Evolutionary conservation across 1,284 basidiomycete species (phyloP).

Genomic region (Coriolopsis trogii): DNA sequence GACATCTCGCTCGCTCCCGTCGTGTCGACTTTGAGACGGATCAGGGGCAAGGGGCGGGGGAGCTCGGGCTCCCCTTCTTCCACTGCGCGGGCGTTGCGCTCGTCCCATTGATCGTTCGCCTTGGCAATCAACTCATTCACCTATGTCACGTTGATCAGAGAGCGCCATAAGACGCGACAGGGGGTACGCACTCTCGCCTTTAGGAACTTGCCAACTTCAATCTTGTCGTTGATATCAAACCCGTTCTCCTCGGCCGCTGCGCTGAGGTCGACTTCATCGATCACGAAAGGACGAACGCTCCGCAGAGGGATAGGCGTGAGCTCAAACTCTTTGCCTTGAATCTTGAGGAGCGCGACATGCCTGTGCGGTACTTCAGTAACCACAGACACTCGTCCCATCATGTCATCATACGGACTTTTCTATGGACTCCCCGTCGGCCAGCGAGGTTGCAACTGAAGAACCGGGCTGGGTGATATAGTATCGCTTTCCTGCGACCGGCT

Average conservation of each 20-base stretch:
- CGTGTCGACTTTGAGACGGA: conserved; percentile 92
- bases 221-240: conserved; percentile 78
- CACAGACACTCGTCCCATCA: not conserved
- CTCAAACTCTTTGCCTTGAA: conserved; percentile 87
- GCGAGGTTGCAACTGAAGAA: conserved; percentile 91
- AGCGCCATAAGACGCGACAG: no score
- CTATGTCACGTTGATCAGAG: conserved; percentile 43
- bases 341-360: conserved; percentile 85
- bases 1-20: conserved; percentile 88
- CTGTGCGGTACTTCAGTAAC: conserved; percentile 42
- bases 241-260: conserved; percentile 78
- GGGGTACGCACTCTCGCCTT: conserved; percentile 70
- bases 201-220: conserved; percentile 80
- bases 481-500: conserved; percentile 87
- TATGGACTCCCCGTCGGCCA: conserved; percentile 88
- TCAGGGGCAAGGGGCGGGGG: conserved; percentile 81
- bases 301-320: conserved; percentile 86
- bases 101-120: conserved; percentile 81
- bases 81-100: conserved; percentile 66
- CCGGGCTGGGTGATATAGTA: conserved; percentile 97
- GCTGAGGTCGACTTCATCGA: conserved; percentile 79
- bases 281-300: conserved; percentile 94
- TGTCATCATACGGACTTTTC: conserved; percentile 72
- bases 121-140: conserved; percentile 80
- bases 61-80: conserved; percentile 72